A percentile compares a stretch with the other conserved stretches of the same genome.
phyloP scores from a whole-genome alignment of 257 asterid genomes.

The Datura wrightii region DNA sequence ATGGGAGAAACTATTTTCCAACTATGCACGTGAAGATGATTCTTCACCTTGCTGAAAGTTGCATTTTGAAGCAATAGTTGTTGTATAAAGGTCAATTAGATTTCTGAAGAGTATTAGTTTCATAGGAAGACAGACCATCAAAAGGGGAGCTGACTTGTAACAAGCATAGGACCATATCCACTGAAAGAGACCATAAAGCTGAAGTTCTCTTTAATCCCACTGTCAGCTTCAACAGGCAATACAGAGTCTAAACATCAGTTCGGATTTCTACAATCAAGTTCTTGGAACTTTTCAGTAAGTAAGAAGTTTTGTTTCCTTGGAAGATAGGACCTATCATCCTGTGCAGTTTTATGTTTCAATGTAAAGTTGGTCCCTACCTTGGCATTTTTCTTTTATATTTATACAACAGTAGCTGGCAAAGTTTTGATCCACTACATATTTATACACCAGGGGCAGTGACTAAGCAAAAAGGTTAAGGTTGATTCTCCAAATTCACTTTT shows the following conservation, averaged over 20 bases:
- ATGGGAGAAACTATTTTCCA: neutral
- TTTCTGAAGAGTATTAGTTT: neutral
- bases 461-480: neutral
- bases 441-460: neutral
- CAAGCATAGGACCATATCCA: neutral
- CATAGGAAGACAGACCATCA: slow-evolving; percentile 13
- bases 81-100: neutral
- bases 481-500: slow-evolving; percentile 12
- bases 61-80: neutral
- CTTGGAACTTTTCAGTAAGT: neutral
- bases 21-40: neutral
- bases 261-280: neutral
- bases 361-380: neutral
- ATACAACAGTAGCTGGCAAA: neutral
- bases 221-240: slow-evolving; percentile 23
- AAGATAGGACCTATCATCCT: neutral
- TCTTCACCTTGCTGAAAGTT: neutral
- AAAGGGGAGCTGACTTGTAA: slow-evolving; percentile 1
- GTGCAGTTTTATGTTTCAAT: neutral
- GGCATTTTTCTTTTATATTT: neutral
- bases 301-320: neutral
- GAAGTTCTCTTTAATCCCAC: slow-evolving; percentile 9
- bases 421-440: neutral
- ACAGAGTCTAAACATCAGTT: slow-evolving; percentile 15
- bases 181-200: slow-evolving; percentile 11